Percentiles rank a stretch among this genome's conserved stretches.
These are phyloP conservation scores for Termitomyces sp. DNA, from an alignment of 768 basidiomycete genomes.

Conservation along the genomic window DNA sequence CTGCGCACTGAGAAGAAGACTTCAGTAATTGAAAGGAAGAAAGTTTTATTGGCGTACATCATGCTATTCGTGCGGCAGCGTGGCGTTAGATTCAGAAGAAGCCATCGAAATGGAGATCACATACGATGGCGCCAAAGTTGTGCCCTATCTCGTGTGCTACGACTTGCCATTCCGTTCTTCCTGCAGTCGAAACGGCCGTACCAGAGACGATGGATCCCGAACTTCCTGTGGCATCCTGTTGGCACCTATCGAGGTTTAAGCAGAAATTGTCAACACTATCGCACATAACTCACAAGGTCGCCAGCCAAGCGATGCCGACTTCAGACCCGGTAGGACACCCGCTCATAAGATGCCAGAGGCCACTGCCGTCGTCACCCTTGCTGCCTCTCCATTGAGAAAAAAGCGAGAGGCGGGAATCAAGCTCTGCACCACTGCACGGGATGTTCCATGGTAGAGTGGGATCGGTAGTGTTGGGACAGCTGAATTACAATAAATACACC, in stretches of 20 bases:
- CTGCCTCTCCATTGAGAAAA: constrained; percentile 83
- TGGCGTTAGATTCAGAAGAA: not conserved
- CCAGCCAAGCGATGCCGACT: constrained; percentile 88
- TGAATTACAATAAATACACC: constrained; percentile 21
- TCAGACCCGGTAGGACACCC: constrained; percentile 79
- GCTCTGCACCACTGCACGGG: constrained; percentile 52
- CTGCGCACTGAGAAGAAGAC: constrained; percentile 49
- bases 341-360: constrained; percentile 89
- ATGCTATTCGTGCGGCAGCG: constrained; percentile 41
- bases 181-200: constrained; percentile 78
- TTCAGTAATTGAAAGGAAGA: constrained; percentile 10
- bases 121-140: constrained; percentile 87
- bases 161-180: constrained; percentile 80
- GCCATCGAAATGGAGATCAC: constrained; percentile 25
- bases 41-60: constrained; percentile 40
- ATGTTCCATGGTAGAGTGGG: constrained; percentile 71
- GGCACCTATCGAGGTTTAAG: constrained; percentile 42
- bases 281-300: constrained; percentile 48
- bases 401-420: constrained; percentile 71
- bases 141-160: constrained; percentile 83
- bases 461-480: constrained; percentile 62
- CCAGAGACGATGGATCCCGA: constrained; percentile 63
- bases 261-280: not conserved
- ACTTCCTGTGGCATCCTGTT: constrained; percentile 46
- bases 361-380: constrained; percentile 70